Conservation (phyloP, 1,284 basidiomycete species). For the Trametes sp. region DNA sequence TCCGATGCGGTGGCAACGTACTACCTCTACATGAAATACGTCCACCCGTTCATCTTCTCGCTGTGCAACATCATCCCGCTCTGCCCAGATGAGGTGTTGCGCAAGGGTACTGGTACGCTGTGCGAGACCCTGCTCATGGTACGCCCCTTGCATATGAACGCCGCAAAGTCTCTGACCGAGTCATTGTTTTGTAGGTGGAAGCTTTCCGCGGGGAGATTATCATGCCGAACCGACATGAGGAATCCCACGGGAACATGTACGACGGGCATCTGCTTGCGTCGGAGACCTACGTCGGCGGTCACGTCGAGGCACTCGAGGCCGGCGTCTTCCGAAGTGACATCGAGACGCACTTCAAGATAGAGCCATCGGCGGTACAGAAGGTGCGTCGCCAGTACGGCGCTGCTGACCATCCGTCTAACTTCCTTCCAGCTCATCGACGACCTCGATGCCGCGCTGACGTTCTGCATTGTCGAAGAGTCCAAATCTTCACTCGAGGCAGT, state of each 20-base stretch:
- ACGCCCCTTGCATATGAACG: slow-evolving; percentile 36
- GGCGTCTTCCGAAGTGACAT: slow-evolving; percentile 99
- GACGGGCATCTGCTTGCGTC: slow-evolving; percentile 96
- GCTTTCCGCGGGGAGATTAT: slow-evolving; percentile 93
- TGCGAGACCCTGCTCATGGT: slow-evolving; percentile 99
- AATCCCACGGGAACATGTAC: slow-evolving; percentile 91
- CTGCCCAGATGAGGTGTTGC: slow-evolving; percentile 94
- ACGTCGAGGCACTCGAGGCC: slow-evolving; percentile 98
- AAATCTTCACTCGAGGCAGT: slow-evolving; percentile 84
- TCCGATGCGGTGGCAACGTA: slow-evolving; percentile 99
- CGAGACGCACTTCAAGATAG: slow-evolving; percentile 94
- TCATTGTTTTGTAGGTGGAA: slow-evolving; percentile 78
- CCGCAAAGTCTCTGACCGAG: background rate
- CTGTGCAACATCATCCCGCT: slow-evolving; percentile 99
- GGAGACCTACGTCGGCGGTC: slow-evolving; percentile 99
- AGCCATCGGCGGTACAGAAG: slow-evolving; percentile 86
- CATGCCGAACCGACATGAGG: slow-evolving; percentile 98
- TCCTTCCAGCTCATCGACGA: slow-evolving; percentile 86
- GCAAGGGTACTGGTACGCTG: slow-evolving; percentile 96
- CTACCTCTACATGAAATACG: slow-evolving; percentile 99
- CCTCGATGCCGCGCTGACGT: slow-evolving; percentile 90
- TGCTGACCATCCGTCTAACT: background rate
- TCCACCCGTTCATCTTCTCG: slow-evolving; percentile 99
- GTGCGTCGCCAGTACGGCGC: slow-evolving; percentile 49
- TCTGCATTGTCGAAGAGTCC: slow-evolving; percentile 91